Evolutionary conservation across 805 yeast genomes (phyloP).

Genomic region (Myxozyma lipomycoides): DNA sequence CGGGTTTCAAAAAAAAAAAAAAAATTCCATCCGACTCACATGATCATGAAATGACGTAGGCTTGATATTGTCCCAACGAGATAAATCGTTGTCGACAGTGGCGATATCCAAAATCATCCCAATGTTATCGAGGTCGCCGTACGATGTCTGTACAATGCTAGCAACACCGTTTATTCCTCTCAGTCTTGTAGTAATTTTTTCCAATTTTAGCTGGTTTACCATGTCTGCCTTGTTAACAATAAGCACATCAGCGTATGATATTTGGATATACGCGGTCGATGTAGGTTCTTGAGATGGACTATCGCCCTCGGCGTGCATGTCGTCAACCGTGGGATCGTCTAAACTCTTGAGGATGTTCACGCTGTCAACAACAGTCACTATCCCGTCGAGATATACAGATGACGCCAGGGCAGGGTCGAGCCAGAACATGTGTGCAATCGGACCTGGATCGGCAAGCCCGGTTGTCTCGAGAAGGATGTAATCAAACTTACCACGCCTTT

Average conservation of each 20-base stretch:
- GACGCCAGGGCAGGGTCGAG: constrained; percentile 83
- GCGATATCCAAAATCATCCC: constrained; percentile 67
- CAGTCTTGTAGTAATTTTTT: constrained; percentile 42
- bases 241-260: constrained; percentile 83
- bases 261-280: constrained; percentile 83
- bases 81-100: constrained; percentile 55
- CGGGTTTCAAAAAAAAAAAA: constrained; percentile 13
- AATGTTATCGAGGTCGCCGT: constrained; percentile 64
- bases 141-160: constrained; percentile 61
- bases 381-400: constrained; percentile 84
- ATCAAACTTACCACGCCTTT: constrained; percentile 70
- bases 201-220: constrained; percentile 34
- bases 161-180: constrained; percentile 62
- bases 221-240: constrained; percentile 75
- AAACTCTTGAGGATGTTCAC: constrained; percentile 58
- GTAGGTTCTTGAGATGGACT: constrained; percentile 43
- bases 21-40: constrained; percentile 13
- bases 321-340: constrained; percentile 50
- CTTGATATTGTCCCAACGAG: constrained; percentile 17
- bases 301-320: constrained; percentile 23
- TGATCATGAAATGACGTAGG: constrained; percentile 29
- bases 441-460: constrained; percentile 97
- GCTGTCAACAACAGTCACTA: constrained; percentile 77
- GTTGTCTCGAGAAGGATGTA: constrained; percentile 91
- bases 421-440: constrained; percentile 97